Evolutionary conservation across 2,329 filamentous ascomycete genomes (phyloP).

Genomic region (Fusarium kyushuense): DNA sequence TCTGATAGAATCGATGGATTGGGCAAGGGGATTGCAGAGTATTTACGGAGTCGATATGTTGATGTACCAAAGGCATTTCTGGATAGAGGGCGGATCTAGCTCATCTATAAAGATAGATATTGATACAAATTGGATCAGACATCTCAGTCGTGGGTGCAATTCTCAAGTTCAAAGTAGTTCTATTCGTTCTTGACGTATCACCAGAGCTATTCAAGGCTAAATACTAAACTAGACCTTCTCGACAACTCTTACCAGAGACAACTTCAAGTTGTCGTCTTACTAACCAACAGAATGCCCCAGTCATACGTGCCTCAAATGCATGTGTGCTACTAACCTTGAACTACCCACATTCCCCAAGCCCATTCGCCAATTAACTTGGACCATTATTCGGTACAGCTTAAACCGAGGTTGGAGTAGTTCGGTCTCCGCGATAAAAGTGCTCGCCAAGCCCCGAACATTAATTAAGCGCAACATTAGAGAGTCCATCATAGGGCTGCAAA

Average conservation of each 20-base stretch:
- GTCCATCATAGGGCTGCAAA: not conserved
- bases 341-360: not conserved
- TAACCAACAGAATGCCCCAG: not conserved
- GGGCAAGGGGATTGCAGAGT: constrained; percentile 61
- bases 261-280: not conserved
- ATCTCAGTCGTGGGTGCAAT: not conserved
- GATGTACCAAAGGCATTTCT: constrained; percentile 59
- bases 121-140: not conserved
- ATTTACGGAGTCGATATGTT: constrained; percentile 58
- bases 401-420: constrained; percentile 26
- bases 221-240: not conserved
- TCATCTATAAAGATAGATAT: fast-evolving
- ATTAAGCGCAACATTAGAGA: not conserved
- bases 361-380: constrained; percentile 12
- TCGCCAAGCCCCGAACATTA: constrained; percentile 6
- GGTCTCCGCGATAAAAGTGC: constrained; percentile 11
- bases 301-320: not conserved
- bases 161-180: not conserved
- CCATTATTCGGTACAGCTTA: constrained; percentile 19
- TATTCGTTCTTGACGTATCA: no score
- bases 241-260: not conserved
- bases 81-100: constrained; percentile 52
- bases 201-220: no score
- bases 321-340: not conserved
- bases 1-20: constrained; percentile 59